Percentiles rank a stretch among this genome's conserved stretches.
Conservation (phyloP, 805 yeast species). For the Yarrowia keelungensis region DNA sequence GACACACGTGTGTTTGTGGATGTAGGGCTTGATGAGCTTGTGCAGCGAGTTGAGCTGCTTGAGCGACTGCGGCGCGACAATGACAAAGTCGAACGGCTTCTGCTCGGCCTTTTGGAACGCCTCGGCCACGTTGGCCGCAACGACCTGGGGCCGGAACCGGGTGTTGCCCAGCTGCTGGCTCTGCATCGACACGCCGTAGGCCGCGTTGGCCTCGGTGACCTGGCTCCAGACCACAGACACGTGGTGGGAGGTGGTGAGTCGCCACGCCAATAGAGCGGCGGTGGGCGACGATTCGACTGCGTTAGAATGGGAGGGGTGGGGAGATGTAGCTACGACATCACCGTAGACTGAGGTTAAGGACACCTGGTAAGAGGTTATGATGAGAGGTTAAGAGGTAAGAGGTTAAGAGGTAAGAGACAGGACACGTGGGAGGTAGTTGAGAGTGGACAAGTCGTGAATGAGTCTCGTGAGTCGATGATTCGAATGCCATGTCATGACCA, state of each 20-base stretch:
- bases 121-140: slow-evolving; percentile 37
- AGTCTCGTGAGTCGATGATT: too few species aligned
- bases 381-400: too few species aligned
- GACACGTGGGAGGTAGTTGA: too few species aligned
- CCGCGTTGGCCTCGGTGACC: slow-evolving; percentile 39
- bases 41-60: slow-evolving; percentile 40
- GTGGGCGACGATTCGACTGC: slow-evolving; percentile 44
- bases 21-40: slow-evolving; percentile 38
- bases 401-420: too few species aligned
- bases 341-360: too few species aligned
- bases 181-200: slow-evolving; percentile 39
- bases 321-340: too few species aligned
- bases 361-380: too few species aligned
- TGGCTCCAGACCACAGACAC: slow-evolving; percentile 43
- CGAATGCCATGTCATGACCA: too few species aligned
- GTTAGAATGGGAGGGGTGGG: slow-evolving; percentile 3
- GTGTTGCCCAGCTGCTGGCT: slow-evolving; percentile 42
- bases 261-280: slow-evolving; percentile 44
- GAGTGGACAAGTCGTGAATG: too few species aligned
- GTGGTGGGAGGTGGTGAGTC: slow-evolving; percentile 42
- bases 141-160: slow-evolving; percentile 41
- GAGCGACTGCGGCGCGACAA: slow-evolving; percentile 39
- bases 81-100: slow-evolving; percentile 39
- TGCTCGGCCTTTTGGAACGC: slow-evolving; percentile 20
- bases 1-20: slow-evolving; percentile 42